Percentiles rank a stretch among this genome's conserved stretches.
Conservation (phyloP, 2,329 filamentous ascomycete genomes). For the Fonsecaea multimorphosa region DNA sequence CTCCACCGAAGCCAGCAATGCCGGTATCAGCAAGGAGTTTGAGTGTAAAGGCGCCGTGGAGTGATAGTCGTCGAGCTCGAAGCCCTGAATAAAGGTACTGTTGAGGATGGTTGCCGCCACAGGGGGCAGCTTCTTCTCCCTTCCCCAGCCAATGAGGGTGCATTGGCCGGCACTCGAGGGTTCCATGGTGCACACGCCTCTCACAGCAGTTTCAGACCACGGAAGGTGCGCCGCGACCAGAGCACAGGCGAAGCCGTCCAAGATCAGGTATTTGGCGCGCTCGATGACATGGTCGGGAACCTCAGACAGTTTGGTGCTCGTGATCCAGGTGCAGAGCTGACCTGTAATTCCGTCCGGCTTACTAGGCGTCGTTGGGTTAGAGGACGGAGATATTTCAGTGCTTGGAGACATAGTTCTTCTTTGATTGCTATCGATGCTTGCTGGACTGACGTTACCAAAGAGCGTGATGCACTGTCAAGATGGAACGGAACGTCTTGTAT, state of each 20-base stretch:
- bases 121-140: constrained; percentile 44
- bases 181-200: constrained; percentile 44
- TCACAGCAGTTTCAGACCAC: constrained; percentile 49
- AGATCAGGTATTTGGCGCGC: constrained; percentile 52
- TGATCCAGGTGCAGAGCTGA: constrained; percentile 44
- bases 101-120: constrained; percentile 52
- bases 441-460: not conserved
- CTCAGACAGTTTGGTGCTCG: constrained; percentile 38
- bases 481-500: not conserved
- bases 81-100: constrained; percentile 53
- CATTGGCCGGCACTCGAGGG: constrained; percentile 38
- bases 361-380: not conserved
- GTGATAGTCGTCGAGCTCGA: constrained; percentile 56
- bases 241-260: constrained; percentile 53
- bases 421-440: not conserved
- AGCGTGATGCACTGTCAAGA: not conserved
- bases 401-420: not conserved
- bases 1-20: constrained; percentile 49
- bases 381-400: not conserved
- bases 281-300: constrained; percentile 45
- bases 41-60: constrained; percentile 50
- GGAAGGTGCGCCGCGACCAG: constrained; percentile 51
- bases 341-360: constrained; percentile 32
- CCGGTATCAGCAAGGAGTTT: constrained; percentile 48
- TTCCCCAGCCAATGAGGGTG: constrained; percentile 39